Base-by-base conservation (phyloP, 2,329 filamentous ascomycete species). In the Alternaria triticina region DNA sequence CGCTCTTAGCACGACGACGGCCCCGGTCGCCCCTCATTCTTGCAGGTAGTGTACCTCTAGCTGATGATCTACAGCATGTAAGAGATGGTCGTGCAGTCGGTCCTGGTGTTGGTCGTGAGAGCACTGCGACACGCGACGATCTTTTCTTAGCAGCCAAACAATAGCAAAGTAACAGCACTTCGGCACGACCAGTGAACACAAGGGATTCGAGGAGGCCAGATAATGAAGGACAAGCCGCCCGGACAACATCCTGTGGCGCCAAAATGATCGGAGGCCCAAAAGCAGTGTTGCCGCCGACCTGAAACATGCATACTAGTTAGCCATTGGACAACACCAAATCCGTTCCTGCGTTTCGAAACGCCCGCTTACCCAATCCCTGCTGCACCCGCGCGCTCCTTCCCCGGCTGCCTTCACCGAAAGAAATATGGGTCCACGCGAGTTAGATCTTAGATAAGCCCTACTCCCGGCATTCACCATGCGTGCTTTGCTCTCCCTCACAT, bases 311-410 rank as follows among this genome's bases (percentile, higher is more conserved):
- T 44, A 17, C 59, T 54, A 40, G 22, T n/a, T 15, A 40, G 20
- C 58, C 61, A 73, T 73, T 75, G 70, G 70, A 57, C 51, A 23
- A 6, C 30, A 28, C n/a, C 15, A 12, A 27, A 28, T 64, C 43
- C 44, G 64, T 69, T 63, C 65, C 61, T 67, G 62, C 55, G 67
- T 71, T 70, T 72, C 64, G 70, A 75, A 74, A 74, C 73, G 25
- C 56, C 61, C 51, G 58, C 66, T 67, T 61, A 43, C 64, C 62
- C 47, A 23, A 40, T 57, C 60, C 65, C 60, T 47, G 59, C 60
- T 62, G 17, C 56, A 62, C 54, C 63, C 59, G 65, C 71, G 62
- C 69, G 66, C 69, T 66, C 70, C 67, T 65, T 56, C 55, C 62
- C 60, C 61, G 55, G 6, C 55, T 61, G 51, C 30, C 52, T 12